Conservation (phyloP, 371 early-diverging fungal species). For the Apophysomyces ossiformis region DNA sequence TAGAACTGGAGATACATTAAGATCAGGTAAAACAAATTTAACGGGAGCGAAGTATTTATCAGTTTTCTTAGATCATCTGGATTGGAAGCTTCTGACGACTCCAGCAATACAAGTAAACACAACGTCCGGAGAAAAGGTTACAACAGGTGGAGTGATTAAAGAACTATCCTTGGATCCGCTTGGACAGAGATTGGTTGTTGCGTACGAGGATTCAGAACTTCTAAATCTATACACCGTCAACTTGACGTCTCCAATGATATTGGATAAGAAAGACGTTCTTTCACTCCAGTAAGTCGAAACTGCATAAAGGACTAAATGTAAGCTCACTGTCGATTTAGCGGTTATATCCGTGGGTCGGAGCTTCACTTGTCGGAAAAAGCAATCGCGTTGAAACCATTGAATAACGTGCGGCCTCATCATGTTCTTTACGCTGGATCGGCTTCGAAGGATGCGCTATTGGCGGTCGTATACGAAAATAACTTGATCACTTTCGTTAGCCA, state of each 20-base stretch:
- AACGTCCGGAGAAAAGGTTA: constrained; percentile 10
- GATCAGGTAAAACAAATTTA: constrained; percentile 12
- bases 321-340: constrained; percentile 25
- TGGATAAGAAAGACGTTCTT: constrained; percentile 23
- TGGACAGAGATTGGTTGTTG: constrained; percentile 39
- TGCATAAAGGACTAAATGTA: background rate
- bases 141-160: constrained; percentile 24
- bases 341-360: constrained; percentile 37
- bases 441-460: constrained; percentile 28
- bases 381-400: constrained; percentile 15
- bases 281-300: constrained; percentile 27
- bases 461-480: constrained; percentile 38
- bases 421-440: constrained; percentile 25
- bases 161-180: constrained; percentile 38
- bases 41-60: too few relatives aligned
- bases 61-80: background rate
- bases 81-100: constrained; percentile 18
- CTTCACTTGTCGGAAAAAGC: constrained; percentile 4
- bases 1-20: constrained; percentile 20
- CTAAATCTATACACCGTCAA: constrained; percentile 33
- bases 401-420: constrained; percentile 24
- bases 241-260: constrained; percentile 17
- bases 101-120: background rate
- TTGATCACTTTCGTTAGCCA: constrained; percentile 36
- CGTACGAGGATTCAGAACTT: constrained; percentile 30